Conservation (phyloP, 768 basidiomycete species). For the Psilocybe tampanensis region DNA sequence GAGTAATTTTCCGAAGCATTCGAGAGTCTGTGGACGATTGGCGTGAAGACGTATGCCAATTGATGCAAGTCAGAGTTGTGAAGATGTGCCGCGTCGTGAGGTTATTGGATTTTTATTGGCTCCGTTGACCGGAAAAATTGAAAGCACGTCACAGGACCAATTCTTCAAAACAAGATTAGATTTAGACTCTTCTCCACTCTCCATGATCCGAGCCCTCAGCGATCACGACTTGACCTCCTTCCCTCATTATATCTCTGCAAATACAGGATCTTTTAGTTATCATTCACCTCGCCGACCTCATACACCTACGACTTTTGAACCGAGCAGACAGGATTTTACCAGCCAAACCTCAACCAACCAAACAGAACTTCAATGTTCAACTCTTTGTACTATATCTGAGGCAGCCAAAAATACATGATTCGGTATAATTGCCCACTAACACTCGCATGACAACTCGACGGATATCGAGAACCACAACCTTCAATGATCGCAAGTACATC, state of each 20-base stretch:
- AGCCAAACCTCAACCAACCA: too few species aligned
- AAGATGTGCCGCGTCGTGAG: neutral
- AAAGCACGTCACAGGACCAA: constrained; percentile 6
- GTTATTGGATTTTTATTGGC: too few species aligned
- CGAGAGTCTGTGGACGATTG: neutral
- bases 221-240: too few species aligned
- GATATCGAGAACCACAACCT: neutral
- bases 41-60: neutral
- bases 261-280: too few species aligned
- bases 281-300: too few species aligned
- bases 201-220: neutral
- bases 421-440: neutral
- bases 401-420: neutral
- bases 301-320: too few species aligned
- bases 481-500: neutral
- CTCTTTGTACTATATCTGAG: neutral
- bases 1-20: constrained; percentile 20
- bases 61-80: constrained; percentile 1
- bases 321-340: too few species aligned
- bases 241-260: too few species aligned
- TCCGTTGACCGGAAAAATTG: constrained; percentile 17
- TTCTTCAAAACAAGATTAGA: constrained; percentile 1
- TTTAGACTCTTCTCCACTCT: neutral
- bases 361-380: too few species aligned
- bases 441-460: constrained; percentile 1